phyloP scores from a whole-genome alignment of 1,284 basidiomycete species.

The Mycosarcoma mackinlayi region DNA sequence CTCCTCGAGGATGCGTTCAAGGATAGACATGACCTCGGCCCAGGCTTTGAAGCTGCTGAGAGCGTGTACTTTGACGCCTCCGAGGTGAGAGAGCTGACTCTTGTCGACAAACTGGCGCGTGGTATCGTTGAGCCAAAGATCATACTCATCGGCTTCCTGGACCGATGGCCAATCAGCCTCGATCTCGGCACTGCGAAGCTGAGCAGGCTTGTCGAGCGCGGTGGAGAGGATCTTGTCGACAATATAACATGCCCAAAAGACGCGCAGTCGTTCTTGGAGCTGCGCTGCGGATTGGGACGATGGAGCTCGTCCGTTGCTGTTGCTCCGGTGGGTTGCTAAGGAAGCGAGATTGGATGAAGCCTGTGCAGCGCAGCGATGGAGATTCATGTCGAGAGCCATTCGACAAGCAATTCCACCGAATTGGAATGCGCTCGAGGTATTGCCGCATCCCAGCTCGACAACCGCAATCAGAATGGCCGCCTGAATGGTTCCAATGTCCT shows the following conservation, averaged over 20 bases:
- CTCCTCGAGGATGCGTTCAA: conserved; percentile 48
- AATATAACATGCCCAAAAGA: conserved; percentile 52
- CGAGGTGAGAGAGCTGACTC: conserved; percentile 20
- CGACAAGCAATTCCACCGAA: conserved; percentile 52
- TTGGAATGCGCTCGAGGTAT: conserved; percentile 46
- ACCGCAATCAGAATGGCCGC: conserved; percentile 50
- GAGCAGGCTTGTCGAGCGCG: conserved; percentile 49
- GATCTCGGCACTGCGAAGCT: conserved; percentile 45
- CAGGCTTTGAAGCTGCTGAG: conserved; percentile 50
- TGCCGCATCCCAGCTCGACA: conserved; percentile 44
- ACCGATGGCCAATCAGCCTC: conserved; percentile 39
- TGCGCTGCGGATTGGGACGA: conserved; percentile 8
- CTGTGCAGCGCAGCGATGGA: conserved; percentile 30
- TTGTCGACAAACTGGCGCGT: conserved; percentile 41
- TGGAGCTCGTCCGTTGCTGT: neutral
- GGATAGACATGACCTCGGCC: conserved; percentile 51
- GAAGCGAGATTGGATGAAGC: conserved; percentile 1
- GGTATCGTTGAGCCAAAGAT: conserved; percentile 48
- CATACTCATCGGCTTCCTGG: conserved; percentile 51
- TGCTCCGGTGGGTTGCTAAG: neutral
- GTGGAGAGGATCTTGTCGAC: conserved; percentile 56
- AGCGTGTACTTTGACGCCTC: conserved; percentile 47
- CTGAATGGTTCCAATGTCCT: conserved; percentile 39
- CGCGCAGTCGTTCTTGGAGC: conserved; percentile 36
- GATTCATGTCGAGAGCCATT: conserved; percentile 52